Evolutionary conservation across 2,329 filamentous ascomycete genomes (phyloP), one percentile per base, ranked within the genome.

Genomic region (Pseudocercospora cruenta): DNA sequence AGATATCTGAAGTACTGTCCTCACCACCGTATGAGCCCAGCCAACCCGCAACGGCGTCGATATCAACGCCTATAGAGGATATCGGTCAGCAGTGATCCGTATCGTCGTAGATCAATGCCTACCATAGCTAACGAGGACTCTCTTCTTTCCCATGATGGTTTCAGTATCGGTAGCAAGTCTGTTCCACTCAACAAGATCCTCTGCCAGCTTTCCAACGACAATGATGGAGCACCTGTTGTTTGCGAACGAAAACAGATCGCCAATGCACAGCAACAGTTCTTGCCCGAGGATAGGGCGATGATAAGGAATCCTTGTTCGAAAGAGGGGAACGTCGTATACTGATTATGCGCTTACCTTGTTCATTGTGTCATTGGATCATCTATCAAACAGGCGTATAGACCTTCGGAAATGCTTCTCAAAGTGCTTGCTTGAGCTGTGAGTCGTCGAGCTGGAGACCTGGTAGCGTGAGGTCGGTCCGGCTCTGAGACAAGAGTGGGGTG

Each of bases 41-140:
- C 90, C 90, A 92, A 5, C 90, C 89, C 1, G 89, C 86, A 0
- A 92, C 88, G 6, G 89, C 90, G 69, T 92, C 90, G 26, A 92
- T 88, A 66, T 92, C 90, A 10, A 92, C 87, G n/a, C n/a, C n/a
- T n/a, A n/a, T n/a, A n/a, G n/a, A n/a, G n/a, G n/a, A n/a, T n/a
- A n/a, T n/a, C n/a, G n/a, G n/a, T n/a, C n/a, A n/a, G n/a, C n/a
- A n/a, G n/a, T n/a, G n/a, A n/a, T n/a, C n/a, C n/a, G n/a, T n/a
- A n/a, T 7, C 3, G 26, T 16, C 16, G 10, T 19, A 10, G 14
- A 12, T 24, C 3, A 43, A 8, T 24, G 12, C 49, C 14, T 63
- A 66, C 71, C 72, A 39, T 73, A 73, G 67, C 68, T 69, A 22
- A 72, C 69, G 10, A 73, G 67, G 21, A 73, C 67, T 51, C 71